Evolutionary conservation across 495 filamentous ascomycete genomes (phyloP), one percentile per base, ranked within the genome.

Genomic region (Terfezia claveryi): DNA sequence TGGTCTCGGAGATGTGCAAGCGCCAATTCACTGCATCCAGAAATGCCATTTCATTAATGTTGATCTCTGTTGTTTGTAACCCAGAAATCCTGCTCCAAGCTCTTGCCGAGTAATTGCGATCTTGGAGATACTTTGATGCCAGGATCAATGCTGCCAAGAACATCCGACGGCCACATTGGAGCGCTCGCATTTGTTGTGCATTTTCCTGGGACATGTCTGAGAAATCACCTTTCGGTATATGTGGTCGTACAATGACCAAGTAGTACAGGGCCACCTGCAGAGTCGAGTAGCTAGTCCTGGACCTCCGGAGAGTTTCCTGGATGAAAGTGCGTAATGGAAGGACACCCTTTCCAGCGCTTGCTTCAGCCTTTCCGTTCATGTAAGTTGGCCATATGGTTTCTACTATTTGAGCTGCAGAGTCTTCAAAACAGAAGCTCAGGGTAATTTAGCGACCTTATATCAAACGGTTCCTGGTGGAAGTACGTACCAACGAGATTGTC

Each of bases 21-120:
- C 83, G 83, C 91, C 91, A 98, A 60, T 85, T 79, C 54, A 98
- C 84, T 11, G 88, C 86, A 52, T 80, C 67, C 17, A 96, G 75
- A 67, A 96, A 98, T 46, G 85, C 80, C 72, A 93, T 82, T 70
- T 98, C 91, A 66, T 95, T 96, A 59, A 84, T 80, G 69, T 96
- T 96, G 68, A 98, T 94, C 69, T 98, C 91, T 37, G 75, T 69
- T 0, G 85, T 86, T 59, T 85, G 84, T 38, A 96, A 73, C 38
- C 89, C 88, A 20, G 89, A 95, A 53, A 98, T 96, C 72, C 92
- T 95, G 67, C 91, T 95, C 91, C 91, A 98, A 20, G 91, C 91
- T 38, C 87, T 77, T 44, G 91, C 87, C 8, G 92, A 96, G 68
- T 88, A 98, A 68, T 96, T 98, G 49, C 91, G 82, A 68, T 98